phyloP scores from a whole-genome alignment of 345 rosid species.

The Brassica incana region DNA sequence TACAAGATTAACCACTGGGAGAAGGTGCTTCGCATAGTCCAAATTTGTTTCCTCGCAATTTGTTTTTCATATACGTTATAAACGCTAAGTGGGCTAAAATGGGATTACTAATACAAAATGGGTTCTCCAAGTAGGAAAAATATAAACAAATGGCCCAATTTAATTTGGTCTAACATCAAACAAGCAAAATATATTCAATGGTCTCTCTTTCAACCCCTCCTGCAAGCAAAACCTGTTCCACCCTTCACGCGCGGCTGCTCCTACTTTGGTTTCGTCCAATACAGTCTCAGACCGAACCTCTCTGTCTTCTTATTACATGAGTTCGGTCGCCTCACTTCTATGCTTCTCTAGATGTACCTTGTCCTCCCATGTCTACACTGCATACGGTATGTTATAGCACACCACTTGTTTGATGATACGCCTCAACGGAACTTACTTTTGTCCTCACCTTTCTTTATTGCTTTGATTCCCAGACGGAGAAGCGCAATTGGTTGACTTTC shows the following conservation, averaged over 20 bases:
- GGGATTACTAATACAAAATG: background rate
- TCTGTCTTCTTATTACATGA: background rate
- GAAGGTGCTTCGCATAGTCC: too few species aligned
- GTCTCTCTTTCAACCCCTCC: background rate
- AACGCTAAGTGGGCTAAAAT: constrained; percentile 3
- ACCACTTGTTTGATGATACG: constrained; percentile 35
- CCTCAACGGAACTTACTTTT: background rate
- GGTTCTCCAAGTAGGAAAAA: background rate
- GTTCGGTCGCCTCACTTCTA: background rate
- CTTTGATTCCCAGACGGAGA: constrained; percentile 21
- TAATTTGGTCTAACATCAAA: background rate
- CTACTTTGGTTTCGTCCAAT: background rate
- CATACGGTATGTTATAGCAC: constrained; percentile 12
- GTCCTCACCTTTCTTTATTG: background rate
- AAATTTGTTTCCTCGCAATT: too few species aligned
- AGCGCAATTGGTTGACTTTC: background rate
- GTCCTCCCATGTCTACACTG: background rate
- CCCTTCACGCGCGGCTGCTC: constrained; percentile 24
- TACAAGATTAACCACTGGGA: too few species aligned
- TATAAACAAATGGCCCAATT: constrained; percentile 13
- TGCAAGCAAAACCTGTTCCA: constrained; percentile 8
- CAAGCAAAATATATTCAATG: background rate
- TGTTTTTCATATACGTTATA: background rate
- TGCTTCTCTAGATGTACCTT: background rate
- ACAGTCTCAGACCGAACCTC: background rate